Conservation (phyloP, 176 grass and related monocot species). For the Aegilops umbellulata region DNA sequence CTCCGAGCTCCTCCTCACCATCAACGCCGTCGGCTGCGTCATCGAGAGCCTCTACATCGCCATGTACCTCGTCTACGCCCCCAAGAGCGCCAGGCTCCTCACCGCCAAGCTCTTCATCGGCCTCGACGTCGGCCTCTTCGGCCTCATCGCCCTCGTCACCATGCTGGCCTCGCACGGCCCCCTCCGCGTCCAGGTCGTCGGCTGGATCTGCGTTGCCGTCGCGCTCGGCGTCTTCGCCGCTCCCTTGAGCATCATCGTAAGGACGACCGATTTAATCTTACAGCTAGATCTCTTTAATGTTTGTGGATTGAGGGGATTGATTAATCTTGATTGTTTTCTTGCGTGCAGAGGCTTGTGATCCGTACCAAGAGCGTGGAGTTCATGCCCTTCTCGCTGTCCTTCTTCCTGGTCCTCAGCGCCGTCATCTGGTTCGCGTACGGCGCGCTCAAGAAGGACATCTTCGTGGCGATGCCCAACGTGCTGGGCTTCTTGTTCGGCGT, state of each 20-base stretch:
- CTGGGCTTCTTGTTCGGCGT: slow-evolving; percentile 80
- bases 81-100: slow-evolving; percentile 43
- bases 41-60: slow-evolving; percentile 65
- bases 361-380: slow-evolving; percentile 97
- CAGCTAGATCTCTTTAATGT: background rate
- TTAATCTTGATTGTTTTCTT: background rate
- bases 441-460: slow-evolving; percentile 64
- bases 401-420: slow-evolving; percentile 81
- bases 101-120: slow-evolving; percentile 57
- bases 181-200: slow-evolving; percentile 57
- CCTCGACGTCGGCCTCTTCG: slow-evolving; percentile 74
- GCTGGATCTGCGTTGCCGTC: slow-evolving; percentile 79
- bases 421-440: slow-evolving; percentile 93
- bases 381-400: slow-evolving; percentile 91
- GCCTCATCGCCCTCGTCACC: slow-evolving; percentile 59
- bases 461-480: slow-evolving; percentile 79
- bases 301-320: too few relatives aligned
- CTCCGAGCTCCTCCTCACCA: slow-evolving; percentile 61
- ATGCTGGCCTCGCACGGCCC: slow-evolving; percentile 30
- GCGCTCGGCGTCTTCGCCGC: slow-evolving; percentile 79
- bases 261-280: background rate
- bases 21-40: slow-evolving; percentile 71
- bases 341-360: slow-evolving; percentile 71
- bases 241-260: slow-evolving; percentile 84
- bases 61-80: slow-evolving; percentile 69